phyloP scores from a whole-genome alignment of 75 land plant genomes.

The Sequoiadendron giganteum region DNA sequence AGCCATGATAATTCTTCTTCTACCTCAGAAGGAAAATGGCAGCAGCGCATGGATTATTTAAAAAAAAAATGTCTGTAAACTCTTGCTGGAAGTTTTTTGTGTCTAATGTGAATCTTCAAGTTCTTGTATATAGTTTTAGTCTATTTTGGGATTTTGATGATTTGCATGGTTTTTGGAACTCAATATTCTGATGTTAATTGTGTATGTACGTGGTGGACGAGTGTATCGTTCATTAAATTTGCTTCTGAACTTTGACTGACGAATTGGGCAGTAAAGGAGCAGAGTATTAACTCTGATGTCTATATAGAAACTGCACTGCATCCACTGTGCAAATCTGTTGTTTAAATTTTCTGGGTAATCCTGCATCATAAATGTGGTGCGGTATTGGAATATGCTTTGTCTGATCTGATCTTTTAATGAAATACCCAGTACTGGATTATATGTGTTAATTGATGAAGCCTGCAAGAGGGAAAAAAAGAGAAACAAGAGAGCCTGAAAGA shows the following conservation, averaged over 20 bases:
- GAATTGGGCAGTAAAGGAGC: neutral
- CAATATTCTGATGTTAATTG: neutral
- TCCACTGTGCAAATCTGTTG: neutral
- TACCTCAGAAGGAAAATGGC: neutral
- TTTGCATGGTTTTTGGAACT: neutral
- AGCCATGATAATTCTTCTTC: neutral
- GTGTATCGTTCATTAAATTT: neutral
- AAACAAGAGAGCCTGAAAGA: neutral
- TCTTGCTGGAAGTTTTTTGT: neutral
- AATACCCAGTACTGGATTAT: neutral
- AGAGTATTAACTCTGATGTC: neutral
- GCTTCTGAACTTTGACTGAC: neutral
- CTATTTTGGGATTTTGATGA: neutral
- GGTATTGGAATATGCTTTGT: neutral
- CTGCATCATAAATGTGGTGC: neutral
- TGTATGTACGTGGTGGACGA: neutral
- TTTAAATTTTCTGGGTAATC: neutral
- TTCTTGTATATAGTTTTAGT: neutral
- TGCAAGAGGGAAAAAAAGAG: too few relatives aligned
- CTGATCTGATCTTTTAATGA: neutral
- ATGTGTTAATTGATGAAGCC: too few relatives aligned
- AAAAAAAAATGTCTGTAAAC: neutral
- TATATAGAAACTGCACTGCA: neutral
- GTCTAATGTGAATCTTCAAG: neutral
- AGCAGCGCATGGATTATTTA: neutral